Evolutionary conservation across 345 rosid species (phyloP).

Genomic region (Hibiscus mutabilis): DNA sequence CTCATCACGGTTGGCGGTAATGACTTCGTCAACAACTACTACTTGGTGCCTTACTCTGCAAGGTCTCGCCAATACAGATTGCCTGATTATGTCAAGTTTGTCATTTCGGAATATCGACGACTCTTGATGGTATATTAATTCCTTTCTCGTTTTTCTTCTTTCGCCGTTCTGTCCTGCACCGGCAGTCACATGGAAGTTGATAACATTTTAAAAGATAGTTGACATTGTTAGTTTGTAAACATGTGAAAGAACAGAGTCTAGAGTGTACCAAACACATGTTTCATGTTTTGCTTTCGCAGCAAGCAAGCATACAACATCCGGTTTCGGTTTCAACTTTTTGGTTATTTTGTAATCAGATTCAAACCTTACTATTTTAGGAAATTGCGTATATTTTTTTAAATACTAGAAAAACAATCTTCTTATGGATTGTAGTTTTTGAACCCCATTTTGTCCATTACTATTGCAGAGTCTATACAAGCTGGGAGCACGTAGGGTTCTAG

Average conservation of each 20-base stretch:
- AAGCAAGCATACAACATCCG: neutral
- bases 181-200: neutral
- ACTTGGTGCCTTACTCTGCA: neutral
- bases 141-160: neutral
- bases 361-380: too few species aligned
- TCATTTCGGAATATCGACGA: neutral
- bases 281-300: neutral
- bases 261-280: neutral
- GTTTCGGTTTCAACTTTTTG: neutral
- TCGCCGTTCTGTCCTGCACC: neutral
- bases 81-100: neutral
- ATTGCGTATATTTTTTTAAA: too few species aligned
- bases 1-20: neutral
- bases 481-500: neutral
- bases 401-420: too few species aligned
- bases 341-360: neutral
- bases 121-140: neutral
- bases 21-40: neutral
- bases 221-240: neutral
- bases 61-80: neutral
- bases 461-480: neutral
- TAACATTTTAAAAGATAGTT: neutral
- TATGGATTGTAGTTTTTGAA: too few species aligned
- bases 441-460: neutral
- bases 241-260: neutral